Evolutionary conservation across 2,329 filamentous ascomycete genomes (phyloP), one percentile per base, ranked within the genome.

Genomic region (Fusarium begoniae): DNA sequence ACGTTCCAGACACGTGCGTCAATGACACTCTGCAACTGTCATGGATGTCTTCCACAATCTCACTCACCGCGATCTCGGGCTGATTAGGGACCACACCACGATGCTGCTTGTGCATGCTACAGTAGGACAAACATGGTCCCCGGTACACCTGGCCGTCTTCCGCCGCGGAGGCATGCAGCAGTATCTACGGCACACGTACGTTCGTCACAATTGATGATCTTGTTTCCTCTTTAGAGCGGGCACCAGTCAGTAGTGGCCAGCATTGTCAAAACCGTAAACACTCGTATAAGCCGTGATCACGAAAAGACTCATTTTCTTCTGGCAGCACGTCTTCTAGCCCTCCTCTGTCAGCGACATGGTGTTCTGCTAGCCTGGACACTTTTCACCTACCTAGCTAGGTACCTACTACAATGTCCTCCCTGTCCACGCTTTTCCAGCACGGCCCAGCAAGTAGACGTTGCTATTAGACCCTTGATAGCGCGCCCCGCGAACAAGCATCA

Each of bases 11-110:
- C 37, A 28, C 30, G n/a, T 30, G 22, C 35, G 38, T 18, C 38
- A 47, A 66, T 26, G 40, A 30, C 26, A 50, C 67, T 56, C 63
- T 48, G 51, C 22, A 22, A 38, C 18, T 63, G n/a, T 28, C 43
- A 47, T 40, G 54, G 50, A 38, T 38, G 32, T 54, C 35, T 66
- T 66, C 63, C 50, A 37, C 55, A 61, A 64, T 68, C 65, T 72
- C 71, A 72, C 69, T 78, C 75, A 77, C 76, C 75, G 67, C 74
- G 73, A 75, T 73, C 66, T 76, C 76, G 73, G 76, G 71, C 64
- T 61, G 56, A 65, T 62, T 72, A 76, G 71, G 75, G 66, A 53
- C 56, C 53, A 59, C 57, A 59, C 64, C 63, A 54, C 64, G 54
- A 38, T 53, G 48, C 51, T 72, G 62, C 32, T 28, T 64, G 51